Base-by-base conservation (phyloP, 805 yeast species). In the Blastobotrys attinorum region DNA sequence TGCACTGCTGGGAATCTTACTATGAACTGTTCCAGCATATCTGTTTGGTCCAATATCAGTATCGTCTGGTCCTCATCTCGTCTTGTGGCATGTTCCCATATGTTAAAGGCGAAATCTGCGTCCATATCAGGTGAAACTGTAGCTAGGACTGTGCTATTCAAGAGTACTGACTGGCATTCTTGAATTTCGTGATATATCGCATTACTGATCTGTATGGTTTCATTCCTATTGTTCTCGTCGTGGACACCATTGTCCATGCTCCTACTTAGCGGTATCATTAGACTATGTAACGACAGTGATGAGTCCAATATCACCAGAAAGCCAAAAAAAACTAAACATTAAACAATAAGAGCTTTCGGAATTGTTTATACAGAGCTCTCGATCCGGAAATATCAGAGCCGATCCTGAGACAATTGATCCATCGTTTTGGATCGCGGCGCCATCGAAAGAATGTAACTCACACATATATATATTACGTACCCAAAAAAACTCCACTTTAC, bases 51-150 rank as follows among this genome's bases (percentile, higher is more conserved):
- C 48, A 54, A 44, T 8, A 67, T 47, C 18, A 66, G 49, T 7
- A 66, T 43, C 18, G 67, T 56, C 52, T 66, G 71, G 43, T 66
- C 69, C 49, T 66, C 71, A 4, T 60, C 56, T 16, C 70, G 59
- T 35, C 59, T 54, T 39, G 55, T 54, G 3, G 70, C 69, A 44
- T 66, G 71, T 33, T 58, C 62, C 67, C 70, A 64, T 4, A 66
- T 45, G 8, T 55, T 41, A 11, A 59, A 51, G 22, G 65, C 42
- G 22, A 65, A 56, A 20, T 58, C 51, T 15, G 54, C 58, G 22
- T 67, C 69, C 7, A 57, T 51, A 15, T 46, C 46, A 11, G 56
- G 57, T 25, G 29, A 7, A 8, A 25, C 29, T 25, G 29, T 25
- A 7, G 29, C 29, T 8, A 25, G 29, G 10, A 25, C 29, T 8